Evolutionary conservation across 2,329 filamentous ascomycete genomes (phyloP).

Genomic region (Amauroascus niger): DNA sequence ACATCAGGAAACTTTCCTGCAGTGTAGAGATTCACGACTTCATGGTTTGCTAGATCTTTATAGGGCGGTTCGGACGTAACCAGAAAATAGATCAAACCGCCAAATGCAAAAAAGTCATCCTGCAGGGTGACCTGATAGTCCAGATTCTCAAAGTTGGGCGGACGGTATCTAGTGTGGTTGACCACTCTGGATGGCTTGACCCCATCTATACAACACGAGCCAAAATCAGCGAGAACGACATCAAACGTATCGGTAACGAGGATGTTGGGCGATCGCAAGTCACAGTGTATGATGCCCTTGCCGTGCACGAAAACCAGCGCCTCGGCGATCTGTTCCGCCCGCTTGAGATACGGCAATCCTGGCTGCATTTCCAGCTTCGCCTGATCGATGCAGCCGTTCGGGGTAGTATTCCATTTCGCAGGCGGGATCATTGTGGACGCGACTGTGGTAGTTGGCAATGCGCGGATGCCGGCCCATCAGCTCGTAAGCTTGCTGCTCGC

Average conservation of each 20-base stretch:
- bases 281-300: conserved; percentile 10
- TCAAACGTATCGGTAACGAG: conserved; percentile 7
- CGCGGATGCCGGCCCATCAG: conserved; percentile 7
- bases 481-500: conserved; percentile 7
- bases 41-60: conserved; percentile 7
- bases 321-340: conserved; percentile 7
- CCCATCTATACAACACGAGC: conserved; percentile 5
- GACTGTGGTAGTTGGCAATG: conserved; percentile 5
- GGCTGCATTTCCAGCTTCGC: not conserved
- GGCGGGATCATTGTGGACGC: not conserved
- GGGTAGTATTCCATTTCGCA: conserved; percentile 9
- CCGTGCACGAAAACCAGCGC: conserved; percentile 3
- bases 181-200: conserved; percentile 2
- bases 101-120: conserved; percentile 12
- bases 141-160: not conserved
- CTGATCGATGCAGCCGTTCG: conserved; percentile 10
- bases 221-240: conserved; percentile 10
- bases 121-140: conserved; percentile 4
- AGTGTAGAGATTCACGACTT: conserved; percentile 4
- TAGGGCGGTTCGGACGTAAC: conserved; percentile 7
- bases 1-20: conserved; percentile 9
- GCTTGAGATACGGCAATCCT: conserved; percentile 5
- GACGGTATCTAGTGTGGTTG: conserved; percentile 4
- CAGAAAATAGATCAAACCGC: conserved; percentile 6
- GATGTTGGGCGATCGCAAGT: conserved; percentile 2